Evolutionary conservation across 805 yeast species (phyloP), one percentile per base, ranked within the genome.

Genomic region (Saccharomycopsis vini): DNA sequence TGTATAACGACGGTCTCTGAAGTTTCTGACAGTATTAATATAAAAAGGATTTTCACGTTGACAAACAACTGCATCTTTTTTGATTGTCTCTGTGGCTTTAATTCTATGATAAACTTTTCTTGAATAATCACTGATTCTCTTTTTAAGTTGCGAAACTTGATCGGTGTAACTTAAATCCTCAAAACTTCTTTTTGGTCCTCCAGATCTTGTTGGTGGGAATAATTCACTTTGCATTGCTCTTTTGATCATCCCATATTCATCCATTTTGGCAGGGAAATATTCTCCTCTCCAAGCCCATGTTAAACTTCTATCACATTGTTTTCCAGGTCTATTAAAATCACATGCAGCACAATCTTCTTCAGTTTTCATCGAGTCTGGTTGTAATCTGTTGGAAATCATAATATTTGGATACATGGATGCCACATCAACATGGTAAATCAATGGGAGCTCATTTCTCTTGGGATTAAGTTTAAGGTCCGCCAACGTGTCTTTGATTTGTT

Each of bases 211-310:
- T 13, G 46, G 24, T 0, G 90, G 86, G 54, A 87, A 87, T 1
- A 72, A 67, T 59, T 90, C 97, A 52, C 73, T 76, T 50, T 81
- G 84, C 32, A 90, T 62, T 1, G 95, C 82, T 56, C 90, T 71
- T 58, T 83, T 85, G 33, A 92, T 79, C 94, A 88, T 83, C 46
- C 79, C 75, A 59, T 92, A 90, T 56, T 92, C 98, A 56, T 82
- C 88, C 74, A 77, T 79, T 58, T 85, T 81, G 0, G 97, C 87
- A 0, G 98, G 97, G 52, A 71, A 83, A 55, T 71, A 94, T 55
- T 92, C 98, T 42, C 97, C 99, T 67, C 99, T 78, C 97, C 99
- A 92, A 5, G 95, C 73, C 99, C 99, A 92, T 0, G 89, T 84
- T 44, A 92, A 63, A 44, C 90, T 68, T 57, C 99, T 69, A 55